These are phyloP conservation scores for Pythium phragmitis DNA, from an alignment of 352 stramenopile species.

Conservation along the genomic window DNA sequence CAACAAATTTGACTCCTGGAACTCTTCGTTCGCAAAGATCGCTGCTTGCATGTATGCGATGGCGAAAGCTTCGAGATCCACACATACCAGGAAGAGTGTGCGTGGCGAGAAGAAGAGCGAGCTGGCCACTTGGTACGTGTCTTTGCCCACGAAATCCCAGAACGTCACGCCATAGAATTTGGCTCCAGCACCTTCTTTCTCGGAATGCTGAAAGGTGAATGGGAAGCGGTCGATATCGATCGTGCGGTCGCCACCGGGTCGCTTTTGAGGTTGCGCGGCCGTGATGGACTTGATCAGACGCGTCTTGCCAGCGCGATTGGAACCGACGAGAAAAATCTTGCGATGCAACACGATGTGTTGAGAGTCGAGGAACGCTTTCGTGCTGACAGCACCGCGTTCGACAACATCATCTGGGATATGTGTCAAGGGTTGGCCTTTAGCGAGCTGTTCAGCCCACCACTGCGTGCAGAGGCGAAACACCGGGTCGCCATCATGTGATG, in stretches of 20 bases:
- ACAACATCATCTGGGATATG: background rate
- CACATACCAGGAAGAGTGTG: background rate
- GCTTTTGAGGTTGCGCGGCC: background rate
- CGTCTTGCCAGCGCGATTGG: background rate
- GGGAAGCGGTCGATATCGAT: background rate
- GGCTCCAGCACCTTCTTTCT: background rate
- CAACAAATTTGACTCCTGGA: too few relatives aligned
- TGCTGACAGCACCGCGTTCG: background rate
- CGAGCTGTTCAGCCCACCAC: too few relatives aligned
- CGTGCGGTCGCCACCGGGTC: background rate
- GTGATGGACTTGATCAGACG: background rate
- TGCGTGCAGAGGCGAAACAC: too few relatives aligned
- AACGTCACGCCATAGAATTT: background rate
- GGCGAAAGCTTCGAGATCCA: background rate
- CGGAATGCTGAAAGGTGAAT: background rate
- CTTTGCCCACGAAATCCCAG: too few relatives aligned
- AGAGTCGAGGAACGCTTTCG: background rate
- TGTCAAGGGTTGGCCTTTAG: too few relatives aligned
- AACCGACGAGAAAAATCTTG: background rate
- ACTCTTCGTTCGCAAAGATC: too few relatives aligned
- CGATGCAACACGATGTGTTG: background rate
- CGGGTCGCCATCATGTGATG: too few relatives aligned
- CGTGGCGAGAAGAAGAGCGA: background rate
- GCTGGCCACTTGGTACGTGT: too few relatives aligned
- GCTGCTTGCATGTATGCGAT: too few relatives aligned